Evolutionary conservation across 805 yeast species (phyloP).

Genomic region (Hanseniaspora vineae): DNA sequence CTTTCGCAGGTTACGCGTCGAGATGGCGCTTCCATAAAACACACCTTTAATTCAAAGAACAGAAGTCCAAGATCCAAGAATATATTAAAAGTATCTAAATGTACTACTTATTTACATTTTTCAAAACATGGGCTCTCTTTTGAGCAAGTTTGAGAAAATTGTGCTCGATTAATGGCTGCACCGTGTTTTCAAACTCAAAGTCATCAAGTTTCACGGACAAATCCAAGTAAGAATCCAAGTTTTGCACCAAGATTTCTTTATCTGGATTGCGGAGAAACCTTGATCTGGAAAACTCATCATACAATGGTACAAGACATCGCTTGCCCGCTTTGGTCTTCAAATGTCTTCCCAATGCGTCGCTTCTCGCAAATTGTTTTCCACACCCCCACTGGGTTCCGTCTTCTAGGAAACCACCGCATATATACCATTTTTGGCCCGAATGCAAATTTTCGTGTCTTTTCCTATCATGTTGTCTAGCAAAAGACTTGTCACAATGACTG

Average conservation of each 20-base stretch:
- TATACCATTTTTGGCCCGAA: conserved; percentile 61
- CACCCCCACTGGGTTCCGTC: conserved; percentile 49
- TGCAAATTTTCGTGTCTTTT: conserved; percentile 69
- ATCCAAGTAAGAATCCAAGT: not conserved
- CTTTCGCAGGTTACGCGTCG: no score
- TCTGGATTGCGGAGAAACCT: not conserved
- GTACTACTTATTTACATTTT: not conserved
- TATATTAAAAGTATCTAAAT: no score
- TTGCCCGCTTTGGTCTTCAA: conserved; percentile 71
- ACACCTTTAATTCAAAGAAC: not conserved
- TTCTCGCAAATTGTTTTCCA: conserved; percentile 64
- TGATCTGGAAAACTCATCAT: conserved; percentile 33
- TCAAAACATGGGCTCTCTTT: not conserved
- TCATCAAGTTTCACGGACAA: not conserved
- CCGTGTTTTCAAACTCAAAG: not conserved
- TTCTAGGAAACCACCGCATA: conserved; percentile 52
- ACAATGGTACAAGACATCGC: conserved; percentile 52
- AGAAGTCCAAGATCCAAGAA: not conserved
- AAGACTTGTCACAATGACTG: conserved; percentile 63
- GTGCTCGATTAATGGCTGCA: not conserved
- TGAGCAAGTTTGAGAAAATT: not conserved
- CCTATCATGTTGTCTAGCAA: conserved; percentile 68
- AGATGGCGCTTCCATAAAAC: not conserved
- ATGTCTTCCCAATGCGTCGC: conserved; percentile 70
- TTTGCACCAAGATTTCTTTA: not conserved